Conservation (phyloP, 176 grass and related monocot species). For the Neostapfia colusana region DNA sequence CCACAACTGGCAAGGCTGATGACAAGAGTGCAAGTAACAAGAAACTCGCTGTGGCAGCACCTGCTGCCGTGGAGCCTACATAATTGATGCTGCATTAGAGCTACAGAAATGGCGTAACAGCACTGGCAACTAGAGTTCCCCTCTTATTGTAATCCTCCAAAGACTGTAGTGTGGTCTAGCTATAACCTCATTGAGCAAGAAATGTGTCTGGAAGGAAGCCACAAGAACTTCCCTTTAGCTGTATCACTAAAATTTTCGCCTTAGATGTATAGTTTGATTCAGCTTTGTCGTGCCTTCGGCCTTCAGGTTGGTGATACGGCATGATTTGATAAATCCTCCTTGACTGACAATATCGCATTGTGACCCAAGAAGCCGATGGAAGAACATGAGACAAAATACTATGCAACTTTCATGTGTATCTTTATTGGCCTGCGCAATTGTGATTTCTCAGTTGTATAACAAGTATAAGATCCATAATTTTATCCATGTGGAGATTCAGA, state of each 20-base stretch:
- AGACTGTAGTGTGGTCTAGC: slow-evolving; percentile 59
- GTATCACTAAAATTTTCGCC: slow-evolving; percentile 56
- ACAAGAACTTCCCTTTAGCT: slow-evolving; percentile 40
- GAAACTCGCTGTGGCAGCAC: slow-evolving; percentile 54
- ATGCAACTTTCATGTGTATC: slow-evolving; percentile 41
- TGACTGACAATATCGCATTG: slow-evolving; percentile 44
- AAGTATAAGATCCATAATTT: slow-evolving; percentile 46
- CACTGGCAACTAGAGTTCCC: slow-evolving; percentile 42
- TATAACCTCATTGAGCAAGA: slow-evolving; percentile 60
- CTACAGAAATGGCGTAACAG: slow-evolving; percentile 45
- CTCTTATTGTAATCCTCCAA: slow-evolving; percentile 51
- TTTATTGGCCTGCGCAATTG: slow-evolving; percentile 40
- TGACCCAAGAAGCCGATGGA: slow-evolving; percentile 43
- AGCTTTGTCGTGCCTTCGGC: slow-evolving; percentile 35
- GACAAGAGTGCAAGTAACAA: slow-evolving; percentile 51
- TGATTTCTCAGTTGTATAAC: slow-evolving; percentile 59
- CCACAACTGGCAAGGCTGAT: slow-evolving; percentile 40
- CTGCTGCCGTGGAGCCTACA: slow-evolving; percentile 54
- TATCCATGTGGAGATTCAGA: slow-evolving; percentile 38
- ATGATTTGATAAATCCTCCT: slow-evolving; percentile 52
- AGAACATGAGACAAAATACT: slow-evolving; percentile 41
- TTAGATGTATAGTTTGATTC: slow-evolving; percentile 72
- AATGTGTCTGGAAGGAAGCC: slow-evolving; percentile 46
- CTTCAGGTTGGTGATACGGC: slow-evolving; percentile 37
- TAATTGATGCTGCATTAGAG: slow-evolving; percentile 48